Percentiles rank a stretch among this genome's conserved stretches.
phyloP scores from a whole-genome alignment of 768 basidiomycete species.

The Mycena vitilis region DNA sequence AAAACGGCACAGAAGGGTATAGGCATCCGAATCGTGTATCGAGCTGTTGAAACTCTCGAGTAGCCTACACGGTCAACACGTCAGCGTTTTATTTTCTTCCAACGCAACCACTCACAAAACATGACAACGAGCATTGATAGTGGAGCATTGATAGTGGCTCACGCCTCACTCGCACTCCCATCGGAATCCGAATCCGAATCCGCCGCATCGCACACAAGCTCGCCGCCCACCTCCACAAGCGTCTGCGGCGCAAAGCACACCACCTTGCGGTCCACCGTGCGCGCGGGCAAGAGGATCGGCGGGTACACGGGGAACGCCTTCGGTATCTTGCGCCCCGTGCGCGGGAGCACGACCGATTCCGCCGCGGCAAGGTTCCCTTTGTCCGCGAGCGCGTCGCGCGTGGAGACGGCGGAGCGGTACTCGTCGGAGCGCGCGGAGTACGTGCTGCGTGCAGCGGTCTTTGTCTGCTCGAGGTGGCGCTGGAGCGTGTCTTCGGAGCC shows the following conservation, averaged over 20 bases:
- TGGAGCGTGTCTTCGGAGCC: conserved; percentile 11
- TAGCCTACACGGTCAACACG: no score
- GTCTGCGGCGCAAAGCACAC: conserved; percentile 22
- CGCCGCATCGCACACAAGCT: conserved; percentile 1
- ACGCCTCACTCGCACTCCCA: background rate
- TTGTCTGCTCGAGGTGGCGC: conserved; percentile 15
- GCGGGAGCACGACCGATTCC: conserved; percentile 17
- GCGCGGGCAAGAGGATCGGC: conserved; percentile 9
- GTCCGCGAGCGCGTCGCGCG: conserved; percentile 18
- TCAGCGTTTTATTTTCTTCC: no score
- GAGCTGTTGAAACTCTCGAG: no score
- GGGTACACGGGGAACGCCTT: conserved; percentile 25
- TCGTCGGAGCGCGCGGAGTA: conserved; percentile 13
- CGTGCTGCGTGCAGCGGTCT: conserved; percentile 1
- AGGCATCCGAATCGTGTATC: no score
- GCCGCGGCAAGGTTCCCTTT: conserved; percentile 13
- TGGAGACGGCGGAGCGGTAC: conserved; percentile 20
- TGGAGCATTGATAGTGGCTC: no score
- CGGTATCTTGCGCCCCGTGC: conserved; percentile 32
- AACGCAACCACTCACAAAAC: background rate
- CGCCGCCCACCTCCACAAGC: conserved; percentile 12
- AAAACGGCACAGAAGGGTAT: no score
- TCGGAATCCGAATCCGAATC: background rate
- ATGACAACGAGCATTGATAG: background rate
- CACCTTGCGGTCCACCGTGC: conserved; percentile 1